These are phyloP conservation scores for Polyporus tsugae DNA, from an alignment of 1,284 basidiomycete genomes.

Conservation along the genomic window DNA sequence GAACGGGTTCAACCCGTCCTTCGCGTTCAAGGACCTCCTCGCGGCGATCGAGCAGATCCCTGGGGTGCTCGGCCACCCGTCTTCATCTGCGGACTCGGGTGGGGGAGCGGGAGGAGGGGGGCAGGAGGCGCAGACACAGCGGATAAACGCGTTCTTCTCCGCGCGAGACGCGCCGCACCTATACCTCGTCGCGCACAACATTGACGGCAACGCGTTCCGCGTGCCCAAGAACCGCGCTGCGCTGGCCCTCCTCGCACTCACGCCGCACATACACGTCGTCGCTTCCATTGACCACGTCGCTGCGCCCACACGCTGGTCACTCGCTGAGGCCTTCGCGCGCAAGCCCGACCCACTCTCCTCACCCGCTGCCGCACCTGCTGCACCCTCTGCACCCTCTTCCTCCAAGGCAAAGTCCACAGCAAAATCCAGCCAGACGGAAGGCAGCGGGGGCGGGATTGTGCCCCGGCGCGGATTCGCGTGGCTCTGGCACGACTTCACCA, in stretches of 20 bases:
- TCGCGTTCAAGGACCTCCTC: slow-evolving; percentile 77
- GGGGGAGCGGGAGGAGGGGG: slow-evolving; percentile 30
- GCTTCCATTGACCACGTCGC: slow-evolving; percentile 89
- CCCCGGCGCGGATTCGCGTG: slow-evolving; percentile 78
- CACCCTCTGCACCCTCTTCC: slow-evolving; percentile 13
- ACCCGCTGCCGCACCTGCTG: slow-evolving; percentile 13
- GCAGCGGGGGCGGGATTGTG: slow-evolving; percentile 23
- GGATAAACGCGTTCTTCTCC: slow-evolving; percentile 71
- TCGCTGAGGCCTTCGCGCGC: slow-evolving; percentile 63
- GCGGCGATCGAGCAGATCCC: slow-evolving; percentile 71
- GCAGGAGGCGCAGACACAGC: slow-evolving; percentile 68
- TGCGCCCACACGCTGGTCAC: slow-evolving; percentile 80
- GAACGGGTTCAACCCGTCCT: slow-evolving; percentile 81
- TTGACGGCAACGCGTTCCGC: slow-evolving; percentile 81
- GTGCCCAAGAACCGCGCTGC: slow-evolving; percentile 65
- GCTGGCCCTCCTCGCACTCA: slow-evolving; percentile 75
- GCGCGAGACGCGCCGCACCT: slow-evolving; percentile 49
- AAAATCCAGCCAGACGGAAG: slow-evolving; percentile 6
- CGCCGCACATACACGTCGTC: slow-evolving; percentile 78
- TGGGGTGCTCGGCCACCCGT: slow-evolving; percentile 47
- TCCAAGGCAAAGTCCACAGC: background rate
- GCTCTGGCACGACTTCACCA: slow-evolving; percentile 90
- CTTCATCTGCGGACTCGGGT: slow-evolving; percentile 42
- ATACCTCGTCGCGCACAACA: slow-evolving; percentile 87
- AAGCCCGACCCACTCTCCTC: slow-evolving; percentile 46